phyloP scores from a whole-genome alignment of 164 flowering plant species.

The Magnolia kwangsiensis region DNA sequence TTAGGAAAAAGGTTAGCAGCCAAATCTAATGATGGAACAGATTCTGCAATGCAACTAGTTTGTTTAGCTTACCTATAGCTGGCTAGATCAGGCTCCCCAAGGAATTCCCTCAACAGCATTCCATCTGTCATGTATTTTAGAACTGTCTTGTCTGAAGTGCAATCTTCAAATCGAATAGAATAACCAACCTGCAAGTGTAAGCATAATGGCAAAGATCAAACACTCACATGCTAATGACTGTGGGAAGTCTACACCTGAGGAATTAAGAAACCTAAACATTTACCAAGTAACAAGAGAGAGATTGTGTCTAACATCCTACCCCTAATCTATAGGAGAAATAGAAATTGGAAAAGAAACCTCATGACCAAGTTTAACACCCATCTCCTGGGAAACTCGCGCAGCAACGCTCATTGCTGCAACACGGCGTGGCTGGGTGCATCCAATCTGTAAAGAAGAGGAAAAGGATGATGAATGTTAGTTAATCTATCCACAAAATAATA shows the following conservation, averaged over 20 bases:
- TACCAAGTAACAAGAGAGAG: neutral
- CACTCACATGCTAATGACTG: neutral
- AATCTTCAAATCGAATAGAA: slow-evolving; percentile 97
- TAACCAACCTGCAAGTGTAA: slow-evolving; percentile 74
- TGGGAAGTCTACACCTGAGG: neutral
- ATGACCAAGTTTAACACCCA: slow-evolving; percentile 99
- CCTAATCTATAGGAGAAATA: neutral
- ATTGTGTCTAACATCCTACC: neutral
- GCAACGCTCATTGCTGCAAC: slow-evolving; percentile 99
- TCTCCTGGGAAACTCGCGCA: slow-evolving; percentile 95
- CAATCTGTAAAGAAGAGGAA: slow-evolving; percentile 15
- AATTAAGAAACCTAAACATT: neutral
- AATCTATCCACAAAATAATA: neutral
- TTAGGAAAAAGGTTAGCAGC: slow-evolving; percentile 5
- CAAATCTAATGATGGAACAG: neutral
- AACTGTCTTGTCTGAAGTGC: slow-evolving; percentile 91
- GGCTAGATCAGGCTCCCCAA: slow-evolving; percentile 92
- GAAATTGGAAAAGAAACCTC: slow-evolving; percentile 48
- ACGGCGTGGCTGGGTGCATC: slow-evolving; percentile 95
- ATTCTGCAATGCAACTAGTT: neutral
- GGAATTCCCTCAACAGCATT: slow-evolving; percentile 88
- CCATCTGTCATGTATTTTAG: slow-evolving; percentile 99
- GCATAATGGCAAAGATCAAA: neutral
- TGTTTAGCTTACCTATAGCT: slow-evolving; percentile 62
- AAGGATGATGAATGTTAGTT: neutral